phyloP scores from a whole-genome alignment of 495 filamentous ascomycete species.

The Achaetomiella virescens region DNA sequence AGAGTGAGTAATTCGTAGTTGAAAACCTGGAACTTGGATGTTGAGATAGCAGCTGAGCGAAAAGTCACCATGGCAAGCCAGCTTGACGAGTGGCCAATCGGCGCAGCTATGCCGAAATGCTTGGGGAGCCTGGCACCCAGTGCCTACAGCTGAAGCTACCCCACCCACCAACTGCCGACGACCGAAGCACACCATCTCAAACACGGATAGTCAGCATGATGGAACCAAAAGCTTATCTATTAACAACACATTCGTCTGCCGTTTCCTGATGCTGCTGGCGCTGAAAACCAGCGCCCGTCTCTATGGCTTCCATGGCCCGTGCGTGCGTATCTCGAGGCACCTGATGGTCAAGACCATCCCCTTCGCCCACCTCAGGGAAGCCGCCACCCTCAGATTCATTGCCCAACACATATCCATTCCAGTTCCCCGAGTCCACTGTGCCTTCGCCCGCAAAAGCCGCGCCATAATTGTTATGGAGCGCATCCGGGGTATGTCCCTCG shows the following conservation, averaged over 20 bases:
- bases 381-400: neutral
- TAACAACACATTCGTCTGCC: neutral
- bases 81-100: too few species aligned
- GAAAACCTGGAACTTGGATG: too few species aligned
- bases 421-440: conserved; percentile 1
- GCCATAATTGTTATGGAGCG: conserved; percentile 12
- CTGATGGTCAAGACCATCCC: neutral
- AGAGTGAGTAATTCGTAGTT: too few species aligned
- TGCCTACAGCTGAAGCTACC: too few species aligned
- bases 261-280: neutral
- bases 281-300: neutral
- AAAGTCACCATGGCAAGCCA: too few species aligned
- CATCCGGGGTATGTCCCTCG: neutral
- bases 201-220: neutral
- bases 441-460: conserved; percentile 10
- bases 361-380: conserved; percentile 6
- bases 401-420: conserved; percentile 4
- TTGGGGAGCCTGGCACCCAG: too few species aligned
- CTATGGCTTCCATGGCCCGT: neutral
- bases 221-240: neutral
- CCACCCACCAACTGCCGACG: too few species aligned
- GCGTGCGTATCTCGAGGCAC: neutral
- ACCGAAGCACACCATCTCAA: neutral
- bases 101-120: too few species aligned
- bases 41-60: too few species aligned